A percentile compares a stretch with the other conserved stretches of the same genome.
Evolutionary conservation across 2,329 filamentous ascomycete genomes (phyloP).

Genomic region (Stagonosporopsis tanaceti): DNA sequence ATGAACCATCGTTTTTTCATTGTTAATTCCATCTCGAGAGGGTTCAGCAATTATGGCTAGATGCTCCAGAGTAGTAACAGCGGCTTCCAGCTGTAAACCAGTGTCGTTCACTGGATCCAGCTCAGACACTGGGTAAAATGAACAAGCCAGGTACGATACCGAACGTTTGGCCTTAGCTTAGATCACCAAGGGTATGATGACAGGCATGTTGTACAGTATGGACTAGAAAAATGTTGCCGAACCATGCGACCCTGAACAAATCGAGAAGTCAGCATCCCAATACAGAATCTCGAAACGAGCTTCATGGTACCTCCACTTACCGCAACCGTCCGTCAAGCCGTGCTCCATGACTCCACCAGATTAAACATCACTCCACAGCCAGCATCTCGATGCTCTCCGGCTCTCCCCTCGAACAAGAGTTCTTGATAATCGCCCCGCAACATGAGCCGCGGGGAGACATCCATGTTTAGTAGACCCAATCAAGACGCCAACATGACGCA

Average conservation of each 20-base stretch:
- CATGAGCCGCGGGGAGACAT: not conserved
- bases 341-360: slow-evolving; percentile 1
- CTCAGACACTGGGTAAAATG: too few species aligned
- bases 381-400: not conserved
- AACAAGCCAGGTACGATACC: not conserved
- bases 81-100: too few species aligned
- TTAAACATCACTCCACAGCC: not conserved
- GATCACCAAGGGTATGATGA: not conserved
- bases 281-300: slow-evolving; percentile 7
- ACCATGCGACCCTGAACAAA: not conserved
- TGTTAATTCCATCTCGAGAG: too few species aligned
- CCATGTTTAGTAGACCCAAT: slow-evolving; percentile 1
- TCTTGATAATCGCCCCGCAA: slow-evolving; percentile 3
- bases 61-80: too few species aligned
- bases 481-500: not conserved
- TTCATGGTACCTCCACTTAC: not conserved
- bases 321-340: slow-evolving; percentile 9
- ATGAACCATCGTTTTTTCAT: too few species aligned
- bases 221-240: not conserved
- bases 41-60: too few species aligned
- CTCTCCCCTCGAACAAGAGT: not conserved
- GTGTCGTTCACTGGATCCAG: too few species aligned
- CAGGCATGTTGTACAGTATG: not conserved
- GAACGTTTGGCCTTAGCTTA: not conserved
- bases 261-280: not conserved